Evolutionary conservation across 1,284 basidiomycete species (phyloP).

Genomic region (Fomitopsis palustris): DNA sequence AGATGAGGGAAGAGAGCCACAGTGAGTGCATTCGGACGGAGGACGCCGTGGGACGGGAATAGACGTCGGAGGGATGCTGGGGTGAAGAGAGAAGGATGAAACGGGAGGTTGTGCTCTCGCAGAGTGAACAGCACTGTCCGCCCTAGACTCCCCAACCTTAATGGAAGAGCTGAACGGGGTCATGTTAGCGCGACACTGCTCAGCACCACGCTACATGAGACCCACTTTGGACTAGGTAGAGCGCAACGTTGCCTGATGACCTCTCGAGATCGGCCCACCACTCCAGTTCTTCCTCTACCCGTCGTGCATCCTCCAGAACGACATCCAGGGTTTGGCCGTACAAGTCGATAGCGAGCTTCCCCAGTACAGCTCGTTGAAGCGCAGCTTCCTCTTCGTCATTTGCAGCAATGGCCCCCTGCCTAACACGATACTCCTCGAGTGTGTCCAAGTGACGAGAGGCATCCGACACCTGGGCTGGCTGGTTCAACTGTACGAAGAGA

Average conservation of each 20-base stretch:
- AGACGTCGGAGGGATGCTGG: slow-evolving; percentile 47
- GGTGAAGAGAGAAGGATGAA: slow-evolving; percentile 46
- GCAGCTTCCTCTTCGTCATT: slow-evolving; percentile 25
- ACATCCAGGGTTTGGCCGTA: slow-evolving; percentile 58
- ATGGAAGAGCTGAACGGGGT: slow-evolving; percentile 48
- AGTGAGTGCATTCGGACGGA: slow-evolving; percentile 45
- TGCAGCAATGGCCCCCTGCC: slow-evolving; percentile 8
- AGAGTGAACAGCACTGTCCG: slow-evolving; percentile 43
- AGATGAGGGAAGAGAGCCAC: slow-evolving; percentile 66
- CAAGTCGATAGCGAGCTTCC: slow-evolving; percentile 48
- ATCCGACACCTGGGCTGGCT: slow-evolving; percentile 15
- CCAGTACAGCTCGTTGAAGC: slow-evolving; percentile 31
- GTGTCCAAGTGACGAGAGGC: slow-evolving; percentile 18
- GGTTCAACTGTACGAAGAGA: slow-evolving; percentile 27
- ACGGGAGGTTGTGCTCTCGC: slow-evolving; percentile 41
- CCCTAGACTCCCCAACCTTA: slow-evolving; percentile 42
- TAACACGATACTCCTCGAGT: slow-evolving; percentile 19
- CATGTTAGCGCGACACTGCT: not conserved
- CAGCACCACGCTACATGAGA: slow-evolving; percentile 5
- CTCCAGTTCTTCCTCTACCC: slow-evolving; percentile 65
- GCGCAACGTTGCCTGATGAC: slow-evolving; percentile 44
- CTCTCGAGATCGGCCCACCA: slow-evolving; percentile 73
- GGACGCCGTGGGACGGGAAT: slow-evolving; percentile 40
- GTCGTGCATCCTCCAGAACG: slow-evolving; percentile 56
- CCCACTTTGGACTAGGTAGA: slow-evolving; percentile 69